A percentile compares a stretch with the other conserved stretches of the same genome.
Evolutionary conservation across 139 green algal species (phyloP).

Genomic region (Raphidocelis subcapitata): DNA sequence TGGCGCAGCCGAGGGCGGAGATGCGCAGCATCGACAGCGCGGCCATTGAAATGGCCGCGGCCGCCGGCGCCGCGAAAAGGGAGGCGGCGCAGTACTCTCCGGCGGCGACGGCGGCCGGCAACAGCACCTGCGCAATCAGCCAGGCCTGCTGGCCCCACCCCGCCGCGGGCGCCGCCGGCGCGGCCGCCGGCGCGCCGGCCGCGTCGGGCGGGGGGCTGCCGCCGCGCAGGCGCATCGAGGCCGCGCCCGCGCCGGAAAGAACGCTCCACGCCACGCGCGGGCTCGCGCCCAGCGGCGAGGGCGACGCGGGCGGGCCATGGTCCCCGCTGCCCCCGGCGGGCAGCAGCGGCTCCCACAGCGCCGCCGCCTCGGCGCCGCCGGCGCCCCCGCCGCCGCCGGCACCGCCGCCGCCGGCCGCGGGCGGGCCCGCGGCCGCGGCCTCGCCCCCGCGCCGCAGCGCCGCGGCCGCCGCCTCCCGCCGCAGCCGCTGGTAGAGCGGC

Average conservation of each 20-base stretch:
- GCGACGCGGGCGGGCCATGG: not conserved
- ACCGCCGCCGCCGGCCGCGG: not conserved
- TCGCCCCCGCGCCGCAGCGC: not conserved
- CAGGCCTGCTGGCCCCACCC: not conserved
- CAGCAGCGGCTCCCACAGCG: not conserved
- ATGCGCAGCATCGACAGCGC: slow-evolving; percentile 18
- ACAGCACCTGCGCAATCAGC: slow-evolving; percentile 20
- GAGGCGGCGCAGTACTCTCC: slow-evolving; percentile 1
- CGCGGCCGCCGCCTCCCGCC: slow-evolving; percentile 6
- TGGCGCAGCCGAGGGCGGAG: slow-evolving; percentile 12
- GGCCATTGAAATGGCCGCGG: slow-evolving; percentile 17
- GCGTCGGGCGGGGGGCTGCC: not conserved
- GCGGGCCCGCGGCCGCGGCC: not conserved
- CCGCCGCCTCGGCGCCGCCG: not conserved
- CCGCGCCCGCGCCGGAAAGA: not conserved
- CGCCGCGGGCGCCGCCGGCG: not conserved
- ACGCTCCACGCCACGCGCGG: not conserved
- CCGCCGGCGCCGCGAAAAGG: slow-evolving; percentile 9
- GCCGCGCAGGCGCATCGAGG: too few relatives aligned
- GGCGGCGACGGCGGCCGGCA: slow-evolving; percentile 12
- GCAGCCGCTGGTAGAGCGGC: slow-evolving; percentile 14
- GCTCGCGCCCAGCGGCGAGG: not conserved
- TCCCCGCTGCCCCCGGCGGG: not conserved
- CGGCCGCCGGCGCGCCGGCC: not conserved
- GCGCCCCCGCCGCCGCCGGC: too few relatives aligned